phyloP scores from a whole-genome alignment of 2,329 filamentous ascomycete species.

The Canariomyces notabilis region DNA sequence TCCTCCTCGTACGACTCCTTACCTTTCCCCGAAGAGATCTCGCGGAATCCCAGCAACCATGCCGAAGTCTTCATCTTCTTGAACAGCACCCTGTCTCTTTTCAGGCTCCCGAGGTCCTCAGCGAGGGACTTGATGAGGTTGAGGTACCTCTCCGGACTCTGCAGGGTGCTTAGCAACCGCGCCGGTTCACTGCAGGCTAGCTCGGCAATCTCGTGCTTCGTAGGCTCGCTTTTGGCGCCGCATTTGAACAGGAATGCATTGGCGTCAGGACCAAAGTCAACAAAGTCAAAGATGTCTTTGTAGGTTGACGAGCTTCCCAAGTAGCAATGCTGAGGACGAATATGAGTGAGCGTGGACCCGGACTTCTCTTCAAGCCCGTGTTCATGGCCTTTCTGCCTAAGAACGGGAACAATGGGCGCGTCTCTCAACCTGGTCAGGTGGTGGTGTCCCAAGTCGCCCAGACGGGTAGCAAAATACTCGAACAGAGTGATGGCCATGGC shows the following conservation, averaged over 20 bases:
- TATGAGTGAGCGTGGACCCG: slow-evolving; percentile 41
- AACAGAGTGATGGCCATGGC: slow-evolving; percentile 68
- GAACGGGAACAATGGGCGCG: slow-evolving; percentile 68
- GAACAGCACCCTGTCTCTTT: slow-evolving; percentile 73
- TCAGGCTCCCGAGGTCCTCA: slow-evolving; percentile 63
- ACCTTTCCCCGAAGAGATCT: slow-evolving; percentile 50
- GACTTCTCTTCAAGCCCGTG: slow-evolving; percentile 38
- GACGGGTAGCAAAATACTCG: slow-evolving; percentile 73
- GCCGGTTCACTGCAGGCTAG: slow-evolving; percentile 81
- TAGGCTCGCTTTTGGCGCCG: slow-evolving; percentile 88
- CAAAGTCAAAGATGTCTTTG: slow-evolving; percentile 91
- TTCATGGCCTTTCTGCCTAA: slow-evolving; percentile 26
- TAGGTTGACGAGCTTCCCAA: slow-evolving; percentile 68
- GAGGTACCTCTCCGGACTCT: slow-evolving; percentile 80
- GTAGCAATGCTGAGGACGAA: slow-evolving; percentile 72
- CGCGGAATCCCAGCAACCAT: slow-evolving; percentile 79
- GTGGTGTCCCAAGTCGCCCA: slow-evolving; percentile 64
- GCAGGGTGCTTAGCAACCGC: slow-evolving; percentile 72
- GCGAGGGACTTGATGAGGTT: slow-evolving; percentile 76
- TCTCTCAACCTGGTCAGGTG: slow-evolving; percentile 57
- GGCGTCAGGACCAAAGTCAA: slow-evolving; percentile 83
- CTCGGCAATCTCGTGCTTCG: slow-evolving; percentile 75
- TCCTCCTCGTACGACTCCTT: slow-evolving; percentile 58
- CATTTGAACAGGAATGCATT: slow-evolving; percentile 85
- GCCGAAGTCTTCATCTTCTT: slow-evolving; percentile 67